Evolutionary conservation across 345 rosid species (phyloP).

Genomic region (Eucalyptus leucophloia): DNA sequence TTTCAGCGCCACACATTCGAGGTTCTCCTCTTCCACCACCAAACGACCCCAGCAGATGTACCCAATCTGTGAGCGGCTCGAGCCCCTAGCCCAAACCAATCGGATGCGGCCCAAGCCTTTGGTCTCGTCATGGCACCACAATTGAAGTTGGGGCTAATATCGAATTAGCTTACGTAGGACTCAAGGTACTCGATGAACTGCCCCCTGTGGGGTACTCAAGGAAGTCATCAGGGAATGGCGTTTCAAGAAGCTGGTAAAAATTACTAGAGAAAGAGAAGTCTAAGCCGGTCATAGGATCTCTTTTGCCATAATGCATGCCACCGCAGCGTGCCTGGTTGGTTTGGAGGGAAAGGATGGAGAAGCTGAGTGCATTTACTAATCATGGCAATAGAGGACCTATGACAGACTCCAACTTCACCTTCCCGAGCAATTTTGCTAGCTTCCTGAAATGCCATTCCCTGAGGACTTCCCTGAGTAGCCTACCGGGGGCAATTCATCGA

Average conservation of each 20-base stretch:
- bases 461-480: no score
- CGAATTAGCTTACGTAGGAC: no score
- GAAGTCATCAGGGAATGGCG: no score
- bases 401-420: slow-evolving; percentile 39
- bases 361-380: slow-evolving; percentile 29
- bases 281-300: no score
- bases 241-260: no score
- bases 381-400: slow-evolving; percentile 37
- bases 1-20: slow-evolving; percentile 23
- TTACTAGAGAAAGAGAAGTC: no score
- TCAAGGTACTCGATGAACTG: no score
- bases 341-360: slow-evolving; percentile 9
- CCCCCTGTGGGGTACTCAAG: no score
- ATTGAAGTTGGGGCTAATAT: no score
- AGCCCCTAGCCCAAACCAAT: no score
- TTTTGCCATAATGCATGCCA: background rate
- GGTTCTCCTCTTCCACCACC: slow-evolving; percentile 38
- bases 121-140: no score
- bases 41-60: slow-evolving; percentile 33
- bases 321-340: slow-evolving; percentile 8
- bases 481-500: background rate
- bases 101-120: no score
- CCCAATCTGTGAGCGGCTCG: background rate
- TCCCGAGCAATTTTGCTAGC: slow-evolving; percentile 36
- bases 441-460: slow-evolving; percentile 28